A percentile compares a stretch with the other conserved stretches of the same genome.
Conservation (phyloP, 1,284 basidiomycete genomes). For the Coriolopsis trogii region DNA sequence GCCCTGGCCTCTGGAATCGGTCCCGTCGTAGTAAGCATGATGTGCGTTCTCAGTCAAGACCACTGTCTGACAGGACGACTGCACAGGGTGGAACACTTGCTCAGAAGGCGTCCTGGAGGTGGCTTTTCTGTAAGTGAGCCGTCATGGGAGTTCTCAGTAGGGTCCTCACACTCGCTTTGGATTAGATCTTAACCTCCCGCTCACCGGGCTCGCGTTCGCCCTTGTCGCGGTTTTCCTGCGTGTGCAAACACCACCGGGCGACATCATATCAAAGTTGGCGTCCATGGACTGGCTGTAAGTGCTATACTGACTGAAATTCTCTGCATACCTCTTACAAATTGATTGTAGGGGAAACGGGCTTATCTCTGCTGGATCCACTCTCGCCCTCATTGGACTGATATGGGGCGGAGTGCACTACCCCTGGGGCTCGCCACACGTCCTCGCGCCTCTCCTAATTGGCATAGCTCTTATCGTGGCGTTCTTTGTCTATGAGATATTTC, state of each 20-base stretch:
- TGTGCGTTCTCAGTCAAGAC: background rate
- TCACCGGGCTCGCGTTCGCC: slow-evolving; percentile 37
- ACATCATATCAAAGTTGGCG: slow-evolving; percentile 25
- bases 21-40: slow-evolving; percentile 35
- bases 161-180: background rate
- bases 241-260: slow-evolving; percentile 33
- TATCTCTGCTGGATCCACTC: slow-evolving; percentile 18
- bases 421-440: slow-evolving; percentile 23
- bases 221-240: slow-evolving; percentile 37
- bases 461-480: slow-evolving; percentile 12
- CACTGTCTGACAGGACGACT: background rate
- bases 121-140: slow-evolving; percentile 32
- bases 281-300: slow-evolving; percentile 34
- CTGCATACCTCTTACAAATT: background rate
- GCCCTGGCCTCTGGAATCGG: slow-evolving; percentile 38
- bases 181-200: slow-evolving; percentile 40
- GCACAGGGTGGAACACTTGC: slow-evolving; percentile 24
- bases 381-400: slow-evolving; percentile 20
- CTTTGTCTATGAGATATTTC: slow-evolving; percentile 19
- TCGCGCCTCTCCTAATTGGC: slow-evolving; percentile 25
- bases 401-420: slow-evolving; percentile 25
- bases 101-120: slow-evolving; percentile 29
- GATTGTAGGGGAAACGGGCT: slow-evolving; percentile 21
- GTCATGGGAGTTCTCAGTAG: background rate
- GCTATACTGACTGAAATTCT: too few species aligned